Base-by-base conservation (phyloP, 345 rosid species). In the Dimocarpus longan region DNA sequence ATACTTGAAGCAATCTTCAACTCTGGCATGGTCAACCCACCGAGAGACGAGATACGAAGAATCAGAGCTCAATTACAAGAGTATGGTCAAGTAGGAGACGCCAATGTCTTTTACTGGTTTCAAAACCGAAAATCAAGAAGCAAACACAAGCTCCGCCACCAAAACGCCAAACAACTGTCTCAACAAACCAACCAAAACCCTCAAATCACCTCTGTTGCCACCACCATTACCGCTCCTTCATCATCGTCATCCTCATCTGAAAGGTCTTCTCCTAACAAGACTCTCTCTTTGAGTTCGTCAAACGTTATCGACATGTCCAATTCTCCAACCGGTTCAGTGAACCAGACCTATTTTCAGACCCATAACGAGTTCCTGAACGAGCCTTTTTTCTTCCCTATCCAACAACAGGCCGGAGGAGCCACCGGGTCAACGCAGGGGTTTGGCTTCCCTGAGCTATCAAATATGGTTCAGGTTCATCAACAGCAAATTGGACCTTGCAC, bases 21-120 rank as follows among this genome's bases (percentile, higher is more conserved):
- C 85, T 97, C 99, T 9, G 99, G 99, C 54, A 93, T 97, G 98
- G 98, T 97, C 70, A 97, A 97, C 78, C 99, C 99, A 8, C 99
- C 98, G 0, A 87, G 99, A 82, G 99, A 97, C 26, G 99, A 94
- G 90, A 97, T 97, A 50, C 70, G 97, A 66, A 94, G 90, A 76
- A 97, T 97, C 80, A 87, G 98, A 84, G 91, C 90, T 80, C 99
- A 91, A 77, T 84, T 94, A 48, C 99, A 94, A 76, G 98, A 94
- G 81, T 97, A 85, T 62, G 99, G 99, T 24, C 98, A 97, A 87
- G 99, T 97, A 13, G 99, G 99, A 9, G 98, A 97, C 42, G 98
- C 99, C 56, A 97, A 94, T 40, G 97, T 97, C 64, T 97, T 97
- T 80, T 97, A 97, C 82, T 97, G 99, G 98, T 97, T 97, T 86